Conservation (phyloP, 2,329 filamentous ascomycete species). For the Thelonectria discophora region DNA sequence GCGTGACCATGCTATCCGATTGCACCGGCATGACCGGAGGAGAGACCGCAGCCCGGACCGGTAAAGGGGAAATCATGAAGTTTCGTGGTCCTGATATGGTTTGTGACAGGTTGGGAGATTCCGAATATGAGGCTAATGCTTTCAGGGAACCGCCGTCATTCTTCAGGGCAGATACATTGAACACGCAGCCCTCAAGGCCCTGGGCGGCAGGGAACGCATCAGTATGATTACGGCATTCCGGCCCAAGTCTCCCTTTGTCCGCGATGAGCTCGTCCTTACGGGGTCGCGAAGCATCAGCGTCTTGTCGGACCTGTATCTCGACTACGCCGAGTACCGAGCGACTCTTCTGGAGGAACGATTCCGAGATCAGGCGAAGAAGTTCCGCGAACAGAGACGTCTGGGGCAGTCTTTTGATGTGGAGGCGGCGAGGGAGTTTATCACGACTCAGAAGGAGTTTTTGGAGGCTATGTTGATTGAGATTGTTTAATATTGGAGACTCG, state of each 20-base stretch:
- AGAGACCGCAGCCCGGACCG: constrained; percentile 66
- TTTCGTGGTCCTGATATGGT: no score
- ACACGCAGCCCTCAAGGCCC: constrained; percentile 67
- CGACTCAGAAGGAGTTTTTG: neutral
- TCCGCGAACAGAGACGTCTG: neutral
- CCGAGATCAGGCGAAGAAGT: neutral
- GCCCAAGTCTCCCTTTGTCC: constrained; percentile 60
- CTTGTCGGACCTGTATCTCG: neutral
- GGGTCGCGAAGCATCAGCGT: constrained; percentile 14
- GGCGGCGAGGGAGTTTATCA: neutral
- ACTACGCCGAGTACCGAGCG: neutral
- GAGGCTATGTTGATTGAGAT: neutral
- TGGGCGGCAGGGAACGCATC: constrained; percentile 69
- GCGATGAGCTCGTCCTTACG: constrained; percentile 60
- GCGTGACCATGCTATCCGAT: constrained; percentile 73
- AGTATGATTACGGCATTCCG: constrained; percentile 73
- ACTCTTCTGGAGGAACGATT: neutral
- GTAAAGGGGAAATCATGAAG: no score
- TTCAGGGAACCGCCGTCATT: constrained; percentile 65
- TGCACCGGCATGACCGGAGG: constrained; percentile 70
- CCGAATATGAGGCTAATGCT: neutral
- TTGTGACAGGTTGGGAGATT: no score
- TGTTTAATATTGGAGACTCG: neutral
- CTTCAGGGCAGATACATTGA: constrained; percentile 73
- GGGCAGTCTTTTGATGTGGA: neutral